Conservation (phyloP, 495 filamentous ascomycete genomes). For the Halenospora varia region DNA sequence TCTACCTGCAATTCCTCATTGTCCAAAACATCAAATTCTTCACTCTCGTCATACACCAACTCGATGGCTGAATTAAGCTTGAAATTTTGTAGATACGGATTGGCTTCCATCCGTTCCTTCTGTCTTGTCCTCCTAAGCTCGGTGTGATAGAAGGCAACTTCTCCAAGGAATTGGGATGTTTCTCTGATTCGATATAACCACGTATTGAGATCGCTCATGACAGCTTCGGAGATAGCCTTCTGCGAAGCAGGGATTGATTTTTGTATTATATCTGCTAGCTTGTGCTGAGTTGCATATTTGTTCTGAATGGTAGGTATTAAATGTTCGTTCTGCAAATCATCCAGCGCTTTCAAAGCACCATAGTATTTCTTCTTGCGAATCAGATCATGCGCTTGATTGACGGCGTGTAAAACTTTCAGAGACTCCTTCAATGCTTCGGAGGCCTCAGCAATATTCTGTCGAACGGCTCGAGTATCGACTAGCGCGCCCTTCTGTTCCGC, state of each 20-base stretch:
- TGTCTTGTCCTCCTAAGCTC: conserved; percentile 81
- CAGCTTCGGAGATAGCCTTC: conserved; percentile 87
- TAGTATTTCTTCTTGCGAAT: conserved; percentile 92
- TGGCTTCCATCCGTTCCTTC: conserved; percentile 69
- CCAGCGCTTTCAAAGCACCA: conserved; percentile 84
- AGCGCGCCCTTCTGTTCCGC: conserved; percentile 91
- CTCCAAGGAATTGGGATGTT: conserved; percentile 89
- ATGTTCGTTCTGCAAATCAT: conserved; percentile 95
- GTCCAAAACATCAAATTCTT: conserved; percentile 90
- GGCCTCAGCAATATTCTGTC: conserved; percentile 97
- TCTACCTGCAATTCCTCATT: conserved; percentile 93
- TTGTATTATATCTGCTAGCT: conserved; percentile 93
- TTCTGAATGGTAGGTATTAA: conserved; percentile 40
- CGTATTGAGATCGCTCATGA: conserved; percentile 95
- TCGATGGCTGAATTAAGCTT: conserved; percentile 96
- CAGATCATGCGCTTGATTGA: conserved; percentile 92
- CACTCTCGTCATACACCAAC: conserved; percentile 87
- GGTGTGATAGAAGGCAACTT: conserved; percentile 96
- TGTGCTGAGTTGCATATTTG: conserved; percentile 87
- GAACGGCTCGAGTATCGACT: conserved; percentile 83
- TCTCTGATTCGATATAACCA: conserved; percentile 97
- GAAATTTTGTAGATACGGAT: conserved; percentile 70
- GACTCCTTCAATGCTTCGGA: conserved; percentile 84
- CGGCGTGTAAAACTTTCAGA: conserved; percentile 83
- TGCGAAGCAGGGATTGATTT: conserved; percentile 91